These are phyloP conservation scores for Pseudonitzschia multistriata DNA, from an alignment of 108 stramenopile genomes.

Conservation along the genomic window DNA sequence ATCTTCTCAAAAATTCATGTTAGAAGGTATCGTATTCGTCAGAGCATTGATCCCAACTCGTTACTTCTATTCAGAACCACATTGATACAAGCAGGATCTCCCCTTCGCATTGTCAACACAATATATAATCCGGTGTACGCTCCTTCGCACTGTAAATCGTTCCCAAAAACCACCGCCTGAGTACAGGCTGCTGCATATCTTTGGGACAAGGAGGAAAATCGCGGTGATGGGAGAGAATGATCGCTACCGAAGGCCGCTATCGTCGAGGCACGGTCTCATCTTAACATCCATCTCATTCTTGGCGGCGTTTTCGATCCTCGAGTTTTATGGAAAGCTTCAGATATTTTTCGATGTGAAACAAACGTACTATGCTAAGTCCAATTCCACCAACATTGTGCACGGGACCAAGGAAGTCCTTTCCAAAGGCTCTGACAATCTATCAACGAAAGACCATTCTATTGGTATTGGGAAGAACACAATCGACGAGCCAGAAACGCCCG, in stretches of 20 bases:
- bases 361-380: neutral
- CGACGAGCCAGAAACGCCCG: neutral
- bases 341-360: neutral
- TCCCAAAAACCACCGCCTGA: no score
- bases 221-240: neutral
- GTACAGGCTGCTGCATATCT: no score
- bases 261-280: neutral
- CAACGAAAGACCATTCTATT: no score
- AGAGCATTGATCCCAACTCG: no score
- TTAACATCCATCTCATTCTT: slow-evolving; percentile 1
- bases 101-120: no score
- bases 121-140: no score
- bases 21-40: no score
- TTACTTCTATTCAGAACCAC: no score
- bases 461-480: neutral
- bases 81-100: no score
- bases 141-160: no score
- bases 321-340: slow-evolving; percentile 1
- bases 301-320: slow-evolving; percentile 1
- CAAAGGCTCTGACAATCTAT: no score
- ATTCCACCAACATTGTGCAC: neutral
- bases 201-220: neutral
- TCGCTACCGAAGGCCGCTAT: neutral
- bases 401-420: no score
- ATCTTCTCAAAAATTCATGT: neutral